Evolutionary conservation across 768 basidiomycete species (phyloP), one percentile per base, ranked within the genome.

Genomic region (Boletus bicolor): DNA sequence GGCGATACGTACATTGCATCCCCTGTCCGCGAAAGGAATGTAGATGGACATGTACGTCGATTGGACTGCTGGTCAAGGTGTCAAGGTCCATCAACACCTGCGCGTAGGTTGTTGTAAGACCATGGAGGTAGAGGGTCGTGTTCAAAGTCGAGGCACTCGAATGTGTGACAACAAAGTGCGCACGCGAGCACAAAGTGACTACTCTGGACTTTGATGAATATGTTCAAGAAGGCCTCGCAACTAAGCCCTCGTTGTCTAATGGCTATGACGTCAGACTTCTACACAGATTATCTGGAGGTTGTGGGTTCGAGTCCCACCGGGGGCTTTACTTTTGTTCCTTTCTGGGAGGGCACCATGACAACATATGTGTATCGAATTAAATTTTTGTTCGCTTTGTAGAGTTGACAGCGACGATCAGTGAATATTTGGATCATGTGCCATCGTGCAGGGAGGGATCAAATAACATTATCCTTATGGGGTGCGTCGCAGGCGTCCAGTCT

Each of bases 211-310:
- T 2, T 24, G 21, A 2, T 35, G 44, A 50, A 49, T n/a, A 41
- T 7, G n/a, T 51, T 42, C 24, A 44, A n/a, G 32, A 7, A 5
- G 1, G 2, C 0, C 2, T 7, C 9, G 11, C 0, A 37, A n/a
- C 5, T 30, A 66, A 59, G 86, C 86, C 85, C 86, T 79, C 79
- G 82, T 88, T 85, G 86, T 87, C 85, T 88, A 87, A 88, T 88
- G 86, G 86, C 77, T 85, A 88, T 88, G 86, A 87, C 86, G 86
- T 87, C 86, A 88, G 86, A 88, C 86, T 88, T 88, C 86, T 88
- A 85, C 55, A 81, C 78, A 82, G 85, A 84, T 81, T 80, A 58
- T 87, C 86, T 87, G 86, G 84, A 87, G 86, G 85, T 82, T 88
- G 85, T 82, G 85, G 80, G 86, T 88, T 88, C 86, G 86, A 88